phyloP scores from a whole-genome alignment of 768 basidiomycete genomes.

The Termitomyces sp. region DNA sequence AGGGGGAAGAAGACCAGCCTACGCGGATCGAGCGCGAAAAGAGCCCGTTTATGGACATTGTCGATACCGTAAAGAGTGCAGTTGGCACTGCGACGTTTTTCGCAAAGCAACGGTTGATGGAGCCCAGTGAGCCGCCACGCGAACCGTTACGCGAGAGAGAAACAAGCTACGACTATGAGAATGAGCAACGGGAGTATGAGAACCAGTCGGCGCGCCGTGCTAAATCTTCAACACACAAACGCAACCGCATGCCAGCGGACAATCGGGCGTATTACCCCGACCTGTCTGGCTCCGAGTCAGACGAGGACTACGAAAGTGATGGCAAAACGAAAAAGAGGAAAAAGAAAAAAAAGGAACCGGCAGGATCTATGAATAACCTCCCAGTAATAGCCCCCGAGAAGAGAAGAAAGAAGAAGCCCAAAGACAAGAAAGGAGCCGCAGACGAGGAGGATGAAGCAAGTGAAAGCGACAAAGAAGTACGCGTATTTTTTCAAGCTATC shows the following conservation, averaged over 20 bases:
- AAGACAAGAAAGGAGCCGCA: constrained; percentile 35
- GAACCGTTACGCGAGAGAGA: constrained; percentile 22
- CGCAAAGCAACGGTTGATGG: constrained; percentile 55
- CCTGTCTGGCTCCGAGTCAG: constrained; percentile 55
- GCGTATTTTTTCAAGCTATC: constrained; percentile 17
- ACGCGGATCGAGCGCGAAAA: constrained; percentile 44
- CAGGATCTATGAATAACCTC: constrained; percentile 57
- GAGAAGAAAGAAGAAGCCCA: constrained; percentile 46
- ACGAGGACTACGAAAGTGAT: constrained; percentile 50
- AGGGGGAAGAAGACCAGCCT: constrained; percentile 44
- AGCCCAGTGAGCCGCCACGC: constrained; percentile 35
- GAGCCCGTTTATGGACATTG: constrained; percentile 60
- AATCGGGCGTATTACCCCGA: constrained; percentile 80
- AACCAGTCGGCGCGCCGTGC: constrained; percentile 23
- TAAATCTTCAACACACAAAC: constrained; percentile 29
- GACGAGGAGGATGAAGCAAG: constrained; percentile 40
- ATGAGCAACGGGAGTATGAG: constrained; percentile 65
- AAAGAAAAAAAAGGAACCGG: constrained; percentile 52
- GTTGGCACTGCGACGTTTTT: constrained; percentile 56
- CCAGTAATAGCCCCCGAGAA: constrained; percentile 66
- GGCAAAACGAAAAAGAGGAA: constrained; percentile 46
- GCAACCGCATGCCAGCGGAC: constrained; percentile 64
- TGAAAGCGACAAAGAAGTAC: constrained; percentile 36
- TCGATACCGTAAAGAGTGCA: constrained; percentile 50
- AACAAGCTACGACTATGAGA: constrained; percentile 71